These are phyloP conservation scores for Fusarium marasasianum DNA, from an alignment of 2,329 filamentous ascomycete species.

Conservation along the genomic window DNA sequence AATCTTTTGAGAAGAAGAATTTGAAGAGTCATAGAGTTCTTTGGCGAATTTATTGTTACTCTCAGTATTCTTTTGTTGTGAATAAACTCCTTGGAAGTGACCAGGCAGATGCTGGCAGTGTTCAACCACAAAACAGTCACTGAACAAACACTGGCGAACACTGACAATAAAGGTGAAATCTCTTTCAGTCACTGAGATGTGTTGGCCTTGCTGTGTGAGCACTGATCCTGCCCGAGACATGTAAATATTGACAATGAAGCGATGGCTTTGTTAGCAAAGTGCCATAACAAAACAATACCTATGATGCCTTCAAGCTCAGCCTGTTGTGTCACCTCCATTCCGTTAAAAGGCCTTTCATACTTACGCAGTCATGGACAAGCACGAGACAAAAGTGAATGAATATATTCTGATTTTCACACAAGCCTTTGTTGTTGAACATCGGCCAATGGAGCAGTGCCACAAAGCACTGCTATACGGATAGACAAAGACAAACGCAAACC, in stretches of 20 bases:
- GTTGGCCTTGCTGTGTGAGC: neutral
- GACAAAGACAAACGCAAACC: conserved; percentile 26
- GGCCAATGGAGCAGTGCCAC: conserved; percentile 8
- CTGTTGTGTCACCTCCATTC: neutral
- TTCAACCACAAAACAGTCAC: neutral
- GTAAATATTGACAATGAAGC: neutral
- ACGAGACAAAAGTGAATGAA: neutral
- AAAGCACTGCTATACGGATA: conserved; percentile 2
- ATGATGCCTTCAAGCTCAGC: neutral
- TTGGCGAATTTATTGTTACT: neutral
- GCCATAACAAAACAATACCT: neutral
- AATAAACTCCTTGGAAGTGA: neutral
- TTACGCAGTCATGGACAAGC: neutral
- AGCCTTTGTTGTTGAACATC: conserved; percentile 17
- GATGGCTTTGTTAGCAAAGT: neutral
- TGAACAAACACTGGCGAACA: neutral
- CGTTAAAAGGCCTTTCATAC: neutral
- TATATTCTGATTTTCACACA: neutral
- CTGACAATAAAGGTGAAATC: neutral
- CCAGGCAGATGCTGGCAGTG: neutral
- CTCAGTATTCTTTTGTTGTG: conserved; percentile 1
- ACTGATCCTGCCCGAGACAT: neutral
- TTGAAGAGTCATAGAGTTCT: neutral
- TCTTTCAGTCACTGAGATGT: neutral
- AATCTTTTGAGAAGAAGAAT: neutral